Conservation (phyloP, 768 basidiomycete genomes). For the Mycena belliarum region DNA sequence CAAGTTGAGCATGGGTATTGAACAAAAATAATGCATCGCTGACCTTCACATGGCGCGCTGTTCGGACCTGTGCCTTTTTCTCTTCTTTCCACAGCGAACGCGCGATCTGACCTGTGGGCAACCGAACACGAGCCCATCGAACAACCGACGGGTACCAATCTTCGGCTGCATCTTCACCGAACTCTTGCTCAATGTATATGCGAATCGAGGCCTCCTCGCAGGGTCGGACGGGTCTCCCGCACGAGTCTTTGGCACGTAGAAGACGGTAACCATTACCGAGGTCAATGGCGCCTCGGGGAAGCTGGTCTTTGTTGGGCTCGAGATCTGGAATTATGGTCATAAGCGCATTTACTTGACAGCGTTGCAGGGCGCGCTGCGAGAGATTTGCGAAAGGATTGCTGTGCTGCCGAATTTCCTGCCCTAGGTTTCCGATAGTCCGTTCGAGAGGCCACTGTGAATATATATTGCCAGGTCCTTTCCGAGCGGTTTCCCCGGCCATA, state of each 20-base stretch:
- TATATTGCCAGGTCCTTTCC: slow-evolving; percentile 24
- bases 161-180: background rate
- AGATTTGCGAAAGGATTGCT: slow-evolving; percentile 29
- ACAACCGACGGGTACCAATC: background rate
- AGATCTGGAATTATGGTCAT: slow-evolving; percentile 20
- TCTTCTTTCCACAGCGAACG: background rate
- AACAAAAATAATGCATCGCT: background rate
- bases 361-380: slow-evolving; percentile 24
- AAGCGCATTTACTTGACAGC: slow-evolving; percentile 22
- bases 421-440: slow-evolving; percentile 1
- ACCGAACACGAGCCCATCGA: background rate
- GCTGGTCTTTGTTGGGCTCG: background rate
- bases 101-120: background rate
- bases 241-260: background rate
- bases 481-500: slow-evolving; percentile 23
- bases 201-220: too few species aligned
- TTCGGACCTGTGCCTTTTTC: background rate
- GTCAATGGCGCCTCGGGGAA: background rate
- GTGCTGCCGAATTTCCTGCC: slow-evolving; percentile 26
- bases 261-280: background rate
- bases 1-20: too few species aligned
- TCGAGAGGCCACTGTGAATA: slow-evolving; percentile 35
- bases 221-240: background rate
- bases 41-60: background rate
- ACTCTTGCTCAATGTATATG: too few species aligned